Percentiles rank a stretch among this genome's conserved stretches.
phyloP scores from a whole-genome alignment of 2,329 filamentous ascomycete genomes.

The Pseudonectria foliicola region DNA sequence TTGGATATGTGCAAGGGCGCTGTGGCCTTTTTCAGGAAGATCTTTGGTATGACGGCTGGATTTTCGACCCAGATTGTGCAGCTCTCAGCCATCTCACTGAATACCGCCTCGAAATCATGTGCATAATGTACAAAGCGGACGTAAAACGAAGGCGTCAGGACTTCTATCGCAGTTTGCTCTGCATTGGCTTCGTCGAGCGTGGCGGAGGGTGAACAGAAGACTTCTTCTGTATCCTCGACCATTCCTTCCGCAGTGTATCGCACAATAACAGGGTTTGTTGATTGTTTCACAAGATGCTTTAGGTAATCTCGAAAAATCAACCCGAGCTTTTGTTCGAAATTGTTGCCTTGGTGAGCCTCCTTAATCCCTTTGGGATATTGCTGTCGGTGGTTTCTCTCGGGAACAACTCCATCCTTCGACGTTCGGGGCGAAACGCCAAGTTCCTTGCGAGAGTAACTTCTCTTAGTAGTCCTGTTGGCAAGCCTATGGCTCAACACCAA shows the following conservation, averaged over 20 bases:
- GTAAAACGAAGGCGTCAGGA: constrained; percentile 62
- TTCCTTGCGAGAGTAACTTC: constrained; percentile 3
- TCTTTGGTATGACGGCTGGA: constrained; percentile 41
- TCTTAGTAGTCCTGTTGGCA: neutral
- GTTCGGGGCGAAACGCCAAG: constrained; percentile 42
- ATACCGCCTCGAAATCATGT: constrained; percentile 54
- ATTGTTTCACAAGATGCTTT: constrained; percentile 40
- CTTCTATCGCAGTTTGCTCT: constrained; percentile 45
- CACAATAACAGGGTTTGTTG: constrained; percentile 38
- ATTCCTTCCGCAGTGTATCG: constrained; percentile 48
- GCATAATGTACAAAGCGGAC: constrained; percentile 57
- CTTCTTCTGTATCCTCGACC: constrained; percentile 27
- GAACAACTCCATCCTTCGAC: constrained; percentile 59
- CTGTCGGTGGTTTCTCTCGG: constrained; percentile 56
- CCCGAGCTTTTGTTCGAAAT: constrained; percentile 42
- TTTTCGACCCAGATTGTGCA: constrained; percentile 51
- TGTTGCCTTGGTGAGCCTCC: constrained; percentile 45
- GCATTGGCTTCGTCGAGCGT: constrained; percentile 6
- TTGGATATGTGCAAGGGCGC: constrained; percentile 28
- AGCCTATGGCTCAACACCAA: neutral
- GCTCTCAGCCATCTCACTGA: constrained; percentile 52
- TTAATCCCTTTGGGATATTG: constrained; percentile 53
- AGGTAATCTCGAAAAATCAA: constrained; percentile 41
- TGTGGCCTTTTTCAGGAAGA: constrained; percentile 35
- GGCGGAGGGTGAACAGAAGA: constrained; percentile 29